Percentiles rank a stretch among this genome's conserved stretches.
Conservation (phyloP, 768 basidiomycete species). For the Trametes villosa region DNA sequence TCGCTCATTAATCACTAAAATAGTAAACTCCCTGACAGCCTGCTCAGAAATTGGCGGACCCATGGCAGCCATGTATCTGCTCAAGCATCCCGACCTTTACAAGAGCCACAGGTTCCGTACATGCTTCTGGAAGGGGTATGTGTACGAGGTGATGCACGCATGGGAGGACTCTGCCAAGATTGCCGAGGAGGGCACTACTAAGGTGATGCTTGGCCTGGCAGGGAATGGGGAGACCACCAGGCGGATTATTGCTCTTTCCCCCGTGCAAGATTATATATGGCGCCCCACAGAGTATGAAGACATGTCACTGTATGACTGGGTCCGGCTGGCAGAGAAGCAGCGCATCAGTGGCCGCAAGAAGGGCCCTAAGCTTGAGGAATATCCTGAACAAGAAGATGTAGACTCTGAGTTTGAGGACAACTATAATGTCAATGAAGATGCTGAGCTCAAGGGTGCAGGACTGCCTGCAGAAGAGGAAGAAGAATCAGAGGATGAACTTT, state of each 20-base stretch:
- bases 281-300: too few species aligned
- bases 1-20: slow-evolving; percentile 2
- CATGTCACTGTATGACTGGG: background rate
- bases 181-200: background rate
- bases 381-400: background rate
- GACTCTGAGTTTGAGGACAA: background rate
- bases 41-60: too few species aligned
- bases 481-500: slow-evolving; percentile 2
- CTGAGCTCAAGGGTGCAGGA: background rate
- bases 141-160: too few species aligned
- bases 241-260: slow-evolving; percentile 11
- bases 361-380: background rate
- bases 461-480: background rate
- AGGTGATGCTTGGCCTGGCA: slow-evolving; percentile 6
- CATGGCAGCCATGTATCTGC: slow-evolving; percentile 18
- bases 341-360: background rate
- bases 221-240: background rate
- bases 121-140: slow-evolving; percentile 17
- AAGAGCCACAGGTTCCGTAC: slow-evolving; percentile 15
- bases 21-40: too few species aligned
- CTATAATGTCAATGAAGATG: background rate
- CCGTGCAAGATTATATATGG: too few species aligned
- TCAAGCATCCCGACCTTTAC: slow-evolving; percentile 24
- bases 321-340: background rate
- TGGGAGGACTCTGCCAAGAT: too few species aligned